Evolutionary conservation across 345 rosid species (phyloP), one percentile per base, ranked within the genome.

Genomic region (Brassica rapa): DNA sequence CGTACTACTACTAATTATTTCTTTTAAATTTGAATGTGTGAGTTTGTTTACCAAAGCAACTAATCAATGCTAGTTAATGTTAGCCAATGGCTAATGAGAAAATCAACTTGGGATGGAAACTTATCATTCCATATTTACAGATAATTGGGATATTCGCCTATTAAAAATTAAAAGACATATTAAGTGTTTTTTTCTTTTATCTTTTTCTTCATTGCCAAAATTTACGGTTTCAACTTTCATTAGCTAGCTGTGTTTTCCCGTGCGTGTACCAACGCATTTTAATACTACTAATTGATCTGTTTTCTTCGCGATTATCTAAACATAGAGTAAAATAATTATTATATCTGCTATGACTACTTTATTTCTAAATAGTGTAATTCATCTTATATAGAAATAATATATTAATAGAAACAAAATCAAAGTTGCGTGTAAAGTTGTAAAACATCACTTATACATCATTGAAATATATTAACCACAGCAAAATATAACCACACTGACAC

Each of bases 201-300:
- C 1, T 11, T 62, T 76, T 62, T 69, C 55, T 33, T 51, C 10
- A 32, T 21, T 62, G 29, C 32, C 71, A 19, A 23, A 19, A n/a
- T 33, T 51, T 25, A 77, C 71, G 33, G 75, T 70, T 77, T 70
- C 71, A 70, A 70, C 33, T 70, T 70, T 5, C 10, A 70, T 51
- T 51, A 33, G n/a, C 63, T 70, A 69, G 41, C 41, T 49, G 80
- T 77, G 75, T 53, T 62, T 77, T 35, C 71, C 32, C 80, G 59
- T 53, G 75, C 75, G 43, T 70, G 80, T 41, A 32, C 69, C 56
- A 46, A 24, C 39, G 32, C 23, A 16, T 39, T 66, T n/a, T 55
- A 37, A 1, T 49, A 14, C 11, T 39, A 27, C 12, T 32, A 32
- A 1, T 70, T 16, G 23, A 3, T 27, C 0, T 49, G 16, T 62